Conservation (phyloP, 257 asterid species). For the Nicotiana sylvestris region DNA sequence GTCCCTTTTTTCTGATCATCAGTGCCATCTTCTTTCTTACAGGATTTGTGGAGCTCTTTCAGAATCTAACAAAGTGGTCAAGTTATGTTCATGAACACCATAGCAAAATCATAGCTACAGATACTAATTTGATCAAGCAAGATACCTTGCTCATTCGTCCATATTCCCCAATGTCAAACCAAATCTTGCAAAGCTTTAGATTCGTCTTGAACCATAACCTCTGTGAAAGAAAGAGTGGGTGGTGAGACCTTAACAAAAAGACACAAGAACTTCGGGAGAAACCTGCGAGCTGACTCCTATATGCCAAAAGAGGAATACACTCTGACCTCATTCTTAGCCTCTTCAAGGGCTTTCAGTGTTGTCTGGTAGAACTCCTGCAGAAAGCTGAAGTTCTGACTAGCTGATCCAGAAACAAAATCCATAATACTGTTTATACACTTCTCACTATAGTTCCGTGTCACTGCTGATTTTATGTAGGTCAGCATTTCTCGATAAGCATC, state of each 20-base stretch:
- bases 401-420: slow-evolving; percentile 95
- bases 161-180: slow-evolving; percentile 93
- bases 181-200: slow-evolving; percentile 88
- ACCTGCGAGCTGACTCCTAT: not conserved
- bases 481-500: slow-evolving; percentile 88
- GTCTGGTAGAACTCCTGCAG: slow-evolving; percentile 90
- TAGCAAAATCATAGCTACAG: not conserved
- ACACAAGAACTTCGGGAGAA: not conserved
- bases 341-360: slow-evolving; percentile 88
- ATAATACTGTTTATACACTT: slow-evolving; percentile 88
- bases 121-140: not conserved
- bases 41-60: slow-evolving; percentile 93
- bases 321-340: slow-evolving; percentile 90
- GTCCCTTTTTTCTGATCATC: slow-evolving; percentile 98
- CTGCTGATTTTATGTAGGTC: slow-evolving; percentile 85
- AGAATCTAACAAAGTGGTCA: slow-evolving; percentile 43
- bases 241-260: not conserved
- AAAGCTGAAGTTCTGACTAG: slow-evolving; percentile 79
- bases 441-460: slow-evolving; percentile 92
- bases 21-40: slow-evolving; percentile 89
- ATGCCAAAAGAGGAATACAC: not conserved
- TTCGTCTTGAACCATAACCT: slow-evolving; percentile 98
- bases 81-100: not conserved
- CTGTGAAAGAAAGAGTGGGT: slow-evolving; percentile 25
- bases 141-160: slow-evolving; percentile 87